Evolutionary conservation across 352 stramenopile genomes (phyloP).

Genomic region (Thalassiosira hispida): DNA sequence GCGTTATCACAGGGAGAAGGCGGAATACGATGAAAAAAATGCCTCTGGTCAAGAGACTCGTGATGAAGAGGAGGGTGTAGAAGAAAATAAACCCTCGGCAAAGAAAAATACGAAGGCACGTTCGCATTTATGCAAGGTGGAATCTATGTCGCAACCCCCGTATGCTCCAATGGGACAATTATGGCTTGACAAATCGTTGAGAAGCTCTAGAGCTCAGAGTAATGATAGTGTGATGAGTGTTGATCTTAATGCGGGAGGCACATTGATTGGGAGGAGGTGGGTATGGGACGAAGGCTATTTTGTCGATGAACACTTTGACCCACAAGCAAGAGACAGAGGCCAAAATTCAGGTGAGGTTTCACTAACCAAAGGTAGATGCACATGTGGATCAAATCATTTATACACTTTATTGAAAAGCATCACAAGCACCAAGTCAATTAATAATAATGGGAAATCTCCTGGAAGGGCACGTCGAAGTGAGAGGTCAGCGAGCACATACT

Average conservation of each 20-base stretch:
- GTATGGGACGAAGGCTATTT: slow-evolving; percentile 56
- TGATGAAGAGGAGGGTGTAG: too few species aligned
- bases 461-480: slow-evolving; percentile 34
- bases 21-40: slow-evolving; percentile 29
- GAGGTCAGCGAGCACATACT: slow-evolving; percentile 27
- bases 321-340: slow-evolving; percentile 3
- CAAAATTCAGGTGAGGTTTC: not conserved
- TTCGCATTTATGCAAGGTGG: not conserved
- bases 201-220: slow-evolving; percentile 5
- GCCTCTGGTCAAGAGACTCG: too few species aligned
- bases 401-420: slow-evolving; percentile 1
- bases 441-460: slow-evolving; percentile 5
- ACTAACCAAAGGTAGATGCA: slow-evolving; percentile 15
- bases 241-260: slow-evolving; percentile 31
- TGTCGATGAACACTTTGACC: slow-evolving; percentile 32
- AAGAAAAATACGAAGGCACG: not conserved
- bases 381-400: slow-evolving; percentile 34
- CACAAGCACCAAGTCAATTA: slow-evolving; percentile 14
- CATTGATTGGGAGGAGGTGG: slow-evolving; percentile 41
- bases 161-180: slow-evolving; percentile 44
- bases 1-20: slow-evolving; percentile 25
- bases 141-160: slow-evolving; percentile 10
- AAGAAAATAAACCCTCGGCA: not conserved
- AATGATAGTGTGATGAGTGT: slow-evolving; percentile 4
- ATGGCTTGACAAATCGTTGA: slow-evolving; percentile 35